Conservation (phyloP, 805 yeast genomes). For the Suhomyces prunicola region DNA sequence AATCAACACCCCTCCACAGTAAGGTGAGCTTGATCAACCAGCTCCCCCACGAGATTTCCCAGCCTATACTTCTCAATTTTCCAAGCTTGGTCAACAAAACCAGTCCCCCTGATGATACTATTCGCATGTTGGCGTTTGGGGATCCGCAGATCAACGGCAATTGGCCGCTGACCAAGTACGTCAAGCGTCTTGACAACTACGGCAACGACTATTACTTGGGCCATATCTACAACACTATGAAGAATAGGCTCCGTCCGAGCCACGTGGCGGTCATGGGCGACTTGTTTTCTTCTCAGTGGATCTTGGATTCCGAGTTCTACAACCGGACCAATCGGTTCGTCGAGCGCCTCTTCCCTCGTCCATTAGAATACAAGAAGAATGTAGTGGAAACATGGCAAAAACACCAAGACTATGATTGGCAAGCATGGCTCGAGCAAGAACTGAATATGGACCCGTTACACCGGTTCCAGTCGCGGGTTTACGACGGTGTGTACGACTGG, state of each 20-base stretch:
- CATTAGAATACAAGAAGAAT: slow-evolving; percentile 45
- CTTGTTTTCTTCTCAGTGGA: slow-evolving; percentile 92
- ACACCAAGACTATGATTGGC: slow-evolving; percentile 59
- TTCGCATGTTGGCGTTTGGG: slow-evolving; percentile 79
- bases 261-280: slow-evolving; percentile 93
- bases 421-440: slow-evolving; percentile 43
- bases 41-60: slow-evolving; percentile 11
- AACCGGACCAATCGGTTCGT: slow-evolving; percentile 74
- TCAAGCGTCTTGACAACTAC: slow-evolving; percentile 74
- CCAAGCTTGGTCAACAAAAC: slow-evolving; percentile 16
- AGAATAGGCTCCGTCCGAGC: slow-evolving; percentile 60
- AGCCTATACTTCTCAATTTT: slow-evolving; percentile 19
- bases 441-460: slow-evolving; percentile 28
- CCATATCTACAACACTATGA: slow-evolving; percentile 72
- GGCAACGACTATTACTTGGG: slow-evolving; percentile 91
- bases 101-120: slow-evolving; percentile 21
- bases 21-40: slow-evolving; percentile 9
- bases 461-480: slow-evolving; percentile 38
- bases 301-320: slow-evolving; percentile 78
- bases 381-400: slow-evolving; percentile 45
- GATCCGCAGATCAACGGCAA: slow-evolving; percentile 97
- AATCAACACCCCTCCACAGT: slow-evolving; percentile 5
- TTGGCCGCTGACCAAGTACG: slow-evolving; percentile 65
- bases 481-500: slow-evolving; percentile 69
- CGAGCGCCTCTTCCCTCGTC: slow-evolving; percentile 64